Base-by-base conservation (phyloP, 2,329 filamentous ascomycete species). In the Blastomyces emzantsi region DNA sequence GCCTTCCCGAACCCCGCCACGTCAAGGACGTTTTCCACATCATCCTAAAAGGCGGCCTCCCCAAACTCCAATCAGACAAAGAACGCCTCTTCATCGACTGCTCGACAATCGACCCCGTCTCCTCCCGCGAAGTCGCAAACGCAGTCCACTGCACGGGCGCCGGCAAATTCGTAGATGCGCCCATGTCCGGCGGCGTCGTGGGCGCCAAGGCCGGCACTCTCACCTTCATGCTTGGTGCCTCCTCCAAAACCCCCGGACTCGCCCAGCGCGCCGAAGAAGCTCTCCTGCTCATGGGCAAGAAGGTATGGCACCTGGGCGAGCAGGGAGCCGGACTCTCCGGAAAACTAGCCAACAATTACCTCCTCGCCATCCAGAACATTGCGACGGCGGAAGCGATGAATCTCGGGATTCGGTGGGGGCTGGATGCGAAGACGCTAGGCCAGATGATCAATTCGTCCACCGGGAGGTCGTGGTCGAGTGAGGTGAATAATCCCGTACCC, bases 261-360 rank as follows among this genome's bases (percentile, higher is more conserved):
- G 80, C 94, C 1, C 77, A 85, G 1, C 83, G 85, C 13, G 81
- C 90, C 11, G 87, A 87, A 64, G 82, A 86, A 0, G 81, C 92
- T 1, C 81, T 99, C 5, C 80, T 87, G 28, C 81, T 86, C 65
- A 97, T 99, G 92, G 94, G 94, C 62, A 87, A 87, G 72, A 88
- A 88, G 65, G 88, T 96, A 4, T 82, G 96, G 66, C 92, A 96
- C 74, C 89, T 96, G 70, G 94, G 94, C 3, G 81, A 81, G 0
- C 92, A 95, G 68, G 92, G 92, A 13, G 85, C 90, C 2, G 94
- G 94, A 0, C 83, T 99, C 1, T 90, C 91, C 13, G 94, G 90
- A 49, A 99, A 99, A 78, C 82, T 99, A 41, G 92, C 93, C 62
- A 99, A 99, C 79, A 99, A 99, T 77, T 99, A 99, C 75, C 85